Percentiles rank a stretch among this genome's conserved stretches.
These are phyloP conservation scores for Cercospora janseana DNA, from an alignment of 2,329 filamentous ascomycete genomes.

Conservation along the genomic window DNA sequence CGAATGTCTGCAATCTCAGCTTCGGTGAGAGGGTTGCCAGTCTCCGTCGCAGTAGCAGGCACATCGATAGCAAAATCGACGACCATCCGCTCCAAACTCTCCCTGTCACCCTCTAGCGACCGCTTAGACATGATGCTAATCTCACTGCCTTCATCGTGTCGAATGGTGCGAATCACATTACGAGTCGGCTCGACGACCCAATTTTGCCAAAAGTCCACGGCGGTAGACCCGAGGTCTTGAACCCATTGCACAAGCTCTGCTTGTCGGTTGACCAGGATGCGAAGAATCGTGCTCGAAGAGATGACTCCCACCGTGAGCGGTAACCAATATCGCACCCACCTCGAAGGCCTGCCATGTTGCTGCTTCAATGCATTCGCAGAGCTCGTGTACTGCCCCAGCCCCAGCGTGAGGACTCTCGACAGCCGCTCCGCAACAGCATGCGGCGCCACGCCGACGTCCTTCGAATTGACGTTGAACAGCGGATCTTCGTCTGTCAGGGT, in stretches of 20 bases:
- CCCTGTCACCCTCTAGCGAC: conserved; percentile 83
- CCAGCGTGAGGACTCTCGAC: conserved; percentile 64
- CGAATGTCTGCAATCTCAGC: conserved; percentile 71
- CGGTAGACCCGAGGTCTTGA: conserved; percentile 71
- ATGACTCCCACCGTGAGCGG: conserved; percentile 68
- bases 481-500: conserved; percentile 55
- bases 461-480: conserved; percentile 43
- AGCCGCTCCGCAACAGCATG: conserved; percentile 65
- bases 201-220: conserved; percentile 89
- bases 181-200: conserved; percentile 87
- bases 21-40: conserved; percentile 55
- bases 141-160: conserved; percentile 87
- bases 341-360: conserved; percentile 72
- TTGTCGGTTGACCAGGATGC: conserved; percentile 69
- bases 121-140: conserved; percentile 96
- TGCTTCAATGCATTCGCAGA: conserved; percentile 57
- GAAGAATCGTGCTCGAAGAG: conserved; percentile 83
- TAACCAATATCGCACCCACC: conserved; percentile 82
- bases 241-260: conserved; percentile 80
- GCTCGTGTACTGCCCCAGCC: conserved; percentile 65
- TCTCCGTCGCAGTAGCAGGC: conserved; percentile 57
- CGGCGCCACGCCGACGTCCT: conserved; percentile 35
- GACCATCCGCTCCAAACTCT: conserved; percentile 95
- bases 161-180: conserved; percentile 85
- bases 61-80: conserved; percentile 90